Conservation (phyloP, 2,329 filamentous ascomycete genomes). For the Paraconiothyrium brasiliense region DNA sequence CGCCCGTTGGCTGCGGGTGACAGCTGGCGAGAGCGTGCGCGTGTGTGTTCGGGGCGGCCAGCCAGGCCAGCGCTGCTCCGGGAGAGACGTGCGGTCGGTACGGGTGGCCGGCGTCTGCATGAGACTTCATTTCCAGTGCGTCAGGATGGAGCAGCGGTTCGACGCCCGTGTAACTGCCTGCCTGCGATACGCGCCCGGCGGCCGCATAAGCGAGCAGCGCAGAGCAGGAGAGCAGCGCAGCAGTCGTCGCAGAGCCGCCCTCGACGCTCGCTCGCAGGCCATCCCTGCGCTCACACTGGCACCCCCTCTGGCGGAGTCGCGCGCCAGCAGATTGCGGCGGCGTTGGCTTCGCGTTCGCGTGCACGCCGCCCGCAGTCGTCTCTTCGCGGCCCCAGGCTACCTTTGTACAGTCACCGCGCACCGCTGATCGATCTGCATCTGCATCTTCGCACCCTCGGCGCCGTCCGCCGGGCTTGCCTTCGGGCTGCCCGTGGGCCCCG, state of each 20-base stretch:
- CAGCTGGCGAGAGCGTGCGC: slow-evolving; percentile 22
- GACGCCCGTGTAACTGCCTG: slow-evolving; percentile 15
- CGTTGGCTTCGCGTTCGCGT: slow-evolving; percentile 26
- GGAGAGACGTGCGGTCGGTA: slow-evolving; percentile 21
- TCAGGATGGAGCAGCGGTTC: neutral
- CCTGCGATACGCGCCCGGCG: slow-evolving; percentile 24
- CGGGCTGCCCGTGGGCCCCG: slow-evolving; percentile 38
- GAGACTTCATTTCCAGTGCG: slow-evolving; percentile 6
- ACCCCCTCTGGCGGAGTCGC: slow-evolving; percentile 36
- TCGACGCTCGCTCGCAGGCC: neutral
- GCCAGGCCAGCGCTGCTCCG: neutral
- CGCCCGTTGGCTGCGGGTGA: slow-evolving; percentile 38
- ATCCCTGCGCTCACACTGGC: slow-evolving; percentile 20
- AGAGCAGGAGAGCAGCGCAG: neutral
- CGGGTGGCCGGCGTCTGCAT: slow-evolving; percentile 1
- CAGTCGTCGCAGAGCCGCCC: too few relatives aligned
- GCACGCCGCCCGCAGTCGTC: neutral
- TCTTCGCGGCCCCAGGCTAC: too few relatives aligned
- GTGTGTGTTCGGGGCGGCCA: neutral
- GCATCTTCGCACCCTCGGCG: slow-evolving; percentile 1
- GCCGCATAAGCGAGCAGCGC: slow-evolving; percentile 32
- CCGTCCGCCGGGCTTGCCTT: slow-evolving; percentile 22
- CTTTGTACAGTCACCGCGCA: neutral
- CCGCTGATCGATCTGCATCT: slow-evolving; percentile 14
- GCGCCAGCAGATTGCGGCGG: slow-evolving; percentile 23